Evolutionary conservation across 768 basidiomycete genomes (phyloP).

Genomic region (Macrocybe gigantea): DNA sequence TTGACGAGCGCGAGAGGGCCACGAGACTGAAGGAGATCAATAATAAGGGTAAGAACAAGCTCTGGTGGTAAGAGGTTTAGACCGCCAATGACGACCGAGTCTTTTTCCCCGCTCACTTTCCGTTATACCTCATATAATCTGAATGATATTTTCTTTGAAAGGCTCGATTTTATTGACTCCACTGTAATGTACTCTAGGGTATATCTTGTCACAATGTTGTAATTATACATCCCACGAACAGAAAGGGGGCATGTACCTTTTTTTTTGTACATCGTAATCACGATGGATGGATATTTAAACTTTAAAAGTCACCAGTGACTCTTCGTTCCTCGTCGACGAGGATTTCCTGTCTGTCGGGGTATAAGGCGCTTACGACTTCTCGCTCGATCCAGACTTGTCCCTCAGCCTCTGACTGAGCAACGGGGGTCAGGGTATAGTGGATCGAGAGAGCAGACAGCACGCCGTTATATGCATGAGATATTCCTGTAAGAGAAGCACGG

Average conservation of each 20-base stretch:
- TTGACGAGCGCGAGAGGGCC: slow-evolving; percentile 66
- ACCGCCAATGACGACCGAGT: too few relatives aligned
- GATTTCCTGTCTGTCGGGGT: slow-evolving; percentile 44
- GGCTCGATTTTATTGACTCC: too few relatives aligned
- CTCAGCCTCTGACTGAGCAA: slow-evolving; percentile 23
- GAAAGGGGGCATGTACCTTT: too few relatives aligned
- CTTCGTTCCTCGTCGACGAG: slow-evolving; percentile 44
- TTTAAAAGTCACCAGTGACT: slow-evolving; percentile 34
- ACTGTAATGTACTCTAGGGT: too few relatives aligned
- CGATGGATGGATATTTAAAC: too few relatives aligned
- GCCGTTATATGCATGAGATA: slow-evolving; percentile 95
- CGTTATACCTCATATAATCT: too few relatives aligned
- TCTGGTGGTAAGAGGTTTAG: too few relatives aligned
- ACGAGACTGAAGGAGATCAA: slow-evolving; percentile 40
- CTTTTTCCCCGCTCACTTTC: too few relatives aligned
- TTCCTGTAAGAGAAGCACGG: slow-evolving; percentile 41
- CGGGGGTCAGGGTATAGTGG: slow-evolving; percentile 73
- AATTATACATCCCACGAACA: too few relatives aligned
- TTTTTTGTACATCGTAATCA: too few relatives aligned
- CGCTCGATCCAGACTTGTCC: slow-evolving; percentile 49
- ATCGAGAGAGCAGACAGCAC: slow-evolving; percentile 84
- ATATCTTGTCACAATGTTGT: too few relatives aligned
- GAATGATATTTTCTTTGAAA: too few relatives aligned
- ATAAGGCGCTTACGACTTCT: slow-evolving; percentile 65
- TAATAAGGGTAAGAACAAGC: slow-evolving; percentile 21